Evolutionary conservation across 805 yeast genomes (phyloP).

Genomic region (Komagataella pastoris): DNA sequence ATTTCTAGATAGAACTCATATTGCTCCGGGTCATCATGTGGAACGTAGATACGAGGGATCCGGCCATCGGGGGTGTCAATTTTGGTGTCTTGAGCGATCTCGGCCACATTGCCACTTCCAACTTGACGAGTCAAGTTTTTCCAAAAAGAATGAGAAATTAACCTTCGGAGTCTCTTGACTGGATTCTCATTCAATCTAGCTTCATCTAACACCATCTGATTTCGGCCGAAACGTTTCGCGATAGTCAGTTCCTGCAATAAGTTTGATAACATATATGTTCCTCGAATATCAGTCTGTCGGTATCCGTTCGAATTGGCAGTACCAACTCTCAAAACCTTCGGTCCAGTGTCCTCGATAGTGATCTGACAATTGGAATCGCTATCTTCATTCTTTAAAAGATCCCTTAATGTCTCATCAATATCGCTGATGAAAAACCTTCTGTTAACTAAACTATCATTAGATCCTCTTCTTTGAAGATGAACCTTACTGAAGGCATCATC

Average conservation of each 20-base stretch:
- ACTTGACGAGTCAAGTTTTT: slow-evolving; percentile 58
- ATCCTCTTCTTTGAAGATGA: slow-evolving; percentile 29
- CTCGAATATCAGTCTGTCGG: slow-evolving; percentile 60
- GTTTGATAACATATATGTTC: slow-evolving; percentile 83
- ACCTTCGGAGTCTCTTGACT: slow-evolving; percentile 57
- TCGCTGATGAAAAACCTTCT: slow-evolving; percentile 53
- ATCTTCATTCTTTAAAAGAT: slow-evolving; percentile 64
- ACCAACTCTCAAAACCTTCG: slow-evolving; percentile 67
- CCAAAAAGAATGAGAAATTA: slow-evolving; percentile 76
- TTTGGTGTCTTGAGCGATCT: slow-evolving; percentile 71
- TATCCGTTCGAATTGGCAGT: slow-evolving; percentile 80
- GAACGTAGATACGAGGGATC: slow-evolving; percentile 69
- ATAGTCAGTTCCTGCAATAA: slow-evolving; percentile 79
- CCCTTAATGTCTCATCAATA: slow-evolving; percentile 58
- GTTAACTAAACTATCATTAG: slow-evolving; percentile 34
- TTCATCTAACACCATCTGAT: slow-evolving; percentile 70
- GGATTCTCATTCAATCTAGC: slow-evolving; percentile 80
- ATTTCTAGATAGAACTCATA: slow-evolving; percentile 50
- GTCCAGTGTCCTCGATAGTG: slow-evolving; percentile 76
- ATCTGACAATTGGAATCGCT: slow-evolving; percentile 78
- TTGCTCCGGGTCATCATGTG: slow-evolving; percentile 56
- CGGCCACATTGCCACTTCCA: slow-evolving; percentile 45
- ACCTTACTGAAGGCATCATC: slow-evolving; percentile 4
- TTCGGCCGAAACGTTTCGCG: slow-evolving; percentile 70
- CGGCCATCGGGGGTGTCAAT: slow-evolving; percentile 47